Evolutionary conservation across 2,329 filamentous ascomycete species (phyloP), one percentile per base, ranked within the genome.

Genomic region (Trichoderma sp.): DNA sequence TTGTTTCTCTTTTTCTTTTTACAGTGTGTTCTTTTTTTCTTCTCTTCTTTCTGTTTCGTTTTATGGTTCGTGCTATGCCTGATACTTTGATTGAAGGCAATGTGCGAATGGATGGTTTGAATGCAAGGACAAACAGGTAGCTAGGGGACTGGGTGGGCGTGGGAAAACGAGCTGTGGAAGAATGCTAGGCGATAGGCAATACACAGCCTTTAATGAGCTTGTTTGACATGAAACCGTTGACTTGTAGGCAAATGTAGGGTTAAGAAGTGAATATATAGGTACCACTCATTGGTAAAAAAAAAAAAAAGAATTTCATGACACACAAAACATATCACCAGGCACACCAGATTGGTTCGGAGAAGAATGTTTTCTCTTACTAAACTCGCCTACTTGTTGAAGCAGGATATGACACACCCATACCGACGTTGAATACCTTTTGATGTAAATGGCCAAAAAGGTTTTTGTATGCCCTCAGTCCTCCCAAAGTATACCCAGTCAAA

Each of bases 341-440:
- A 64, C 9, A 34, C 17, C 2, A 32, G 4, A 37, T n/a, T 19
- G 10, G 22, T 64, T 53, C 17, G 42, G 29, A 61, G 27, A 67
- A 59, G 15, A 34, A n/a, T 57, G 13, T 34, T 17, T 29, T 59
- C 22, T 65, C 52, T 67, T 35, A n/a, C 39, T 60, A 37, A 34
- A 17, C 15, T 57, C 34, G 34, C 52, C 67, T 32, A 70, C 68
- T 70, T 70, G 68, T 70, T 70, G 69, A 70, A 70, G 69, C 69
- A 63, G 61, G 54, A 56, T 35, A 27, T 22, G 48, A 53, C 59
- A 45, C 54, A 53, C 37, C 53, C 35, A 57, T 61, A 54, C 67
- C 56, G 61, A 71, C 67, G 67, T 71, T 70, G 70, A 72, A 67
- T 70, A 54, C 59, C 25, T 50, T 50, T 45, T 58, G 32, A 56